Evolutionary conservation across 2,329 filamentous ascomycete genomes (phyloP).

Genomic region (Exophiala spinifera): DNA sequence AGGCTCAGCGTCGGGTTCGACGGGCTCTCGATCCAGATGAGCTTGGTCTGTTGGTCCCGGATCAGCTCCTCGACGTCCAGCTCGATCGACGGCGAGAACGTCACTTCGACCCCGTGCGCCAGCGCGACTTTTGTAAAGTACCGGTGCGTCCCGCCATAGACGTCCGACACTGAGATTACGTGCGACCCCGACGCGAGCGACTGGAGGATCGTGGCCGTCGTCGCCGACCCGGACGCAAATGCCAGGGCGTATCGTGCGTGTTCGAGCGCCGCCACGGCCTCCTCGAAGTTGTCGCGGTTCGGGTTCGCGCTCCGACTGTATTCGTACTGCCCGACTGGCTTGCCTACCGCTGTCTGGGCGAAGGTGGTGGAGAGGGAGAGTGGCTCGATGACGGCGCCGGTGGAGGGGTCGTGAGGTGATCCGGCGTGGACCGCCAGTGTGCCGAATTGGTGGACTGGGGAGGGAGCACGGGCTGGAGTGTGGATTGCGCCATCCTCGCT

Average conservation of each 20-base stretch:
- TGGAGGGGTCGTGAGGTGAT: constrained; percentile 81
- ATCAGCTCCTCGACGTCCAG: constrained; percentile 82
- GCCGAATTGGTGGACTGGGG: constrained; percentile 77
- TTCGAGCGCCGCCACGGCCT: constrained; percentile 85
- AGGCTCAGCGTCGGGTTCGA: constrained; percentile 91
- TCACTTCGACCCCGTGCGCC: constrained; percentile 89
- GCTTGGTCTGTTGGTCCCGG: constrained; percentile 74
- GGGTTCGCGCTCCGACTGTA: constrained; percentile 93
- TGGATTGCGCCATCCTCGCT: constrained; percentile 57
- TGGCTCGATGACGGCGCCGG: constrained; percentile 92
- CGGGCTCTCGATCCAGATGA: constrained; percentile 96
- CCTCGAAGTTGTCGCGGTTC: constrained; percentile 92
- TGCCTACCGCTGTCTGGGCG: constrained; percentile 82
- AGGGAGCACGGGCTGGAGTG: constrained; percentile 69
- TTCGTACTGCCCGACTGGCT: constrained; percentile 84
- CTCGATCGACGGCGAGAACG: constrained; percentile 91
- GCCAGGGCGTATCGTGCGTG: constrained; percentile 89
- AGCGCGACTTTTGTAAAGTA: constrained; percentile 98
- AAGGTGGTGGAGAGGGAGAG: constrained; percentile 97
- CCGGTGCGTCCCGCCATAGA: constrained; percentile 95
- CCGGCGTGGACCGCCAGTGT: constrained; percentile 95
- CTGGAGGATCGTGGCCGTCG: constrained; percentile 90
- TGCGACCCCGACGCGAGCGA: constrained; percentile 87
- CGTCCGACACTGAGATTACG: constrained; percentile 93
- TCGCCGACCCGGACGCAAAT: constrained; percentile 90